Conservation (phyloP, 192 early-diverging fungal genomes). For the Umbelopsis sp. region DNA sequence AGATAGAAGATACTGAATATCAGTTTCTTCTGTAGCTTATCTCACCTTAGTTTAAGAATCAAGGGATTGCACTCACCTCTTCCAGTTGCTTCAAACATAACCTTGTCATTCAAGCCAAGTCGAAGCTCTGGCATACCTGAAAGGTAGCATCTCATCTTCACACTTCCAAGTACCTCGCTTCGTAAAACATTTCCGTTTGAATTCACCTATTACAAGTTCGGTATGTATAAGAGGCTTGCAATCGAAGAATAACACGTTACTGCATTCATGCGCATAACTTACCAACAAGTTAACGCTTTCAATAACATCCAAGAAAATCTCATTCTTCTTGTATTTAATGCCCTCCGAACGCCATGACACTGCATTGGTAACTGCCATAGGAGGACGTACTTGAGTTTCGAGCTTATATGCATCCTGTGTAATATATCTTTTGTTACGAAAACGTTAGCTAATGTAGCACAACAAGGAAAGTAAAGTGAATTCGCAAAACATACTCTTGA, state of each 20-base stretch:
- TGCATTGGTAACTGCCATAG: slow-evolving; percentile 79
- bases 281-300: slow-evolving; percentile 75
- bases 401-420: slow-evolving; percentile 97
- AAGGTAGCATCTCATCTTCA: slow-evolving; percentile 88
- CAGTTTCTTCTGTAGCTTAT: neutral
- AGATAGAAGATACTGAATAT: slow-evolving; percentile 1
- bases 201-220: slow-evolving; percentile 12
- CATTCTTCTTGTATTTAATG: slow-evolving; percentile 75
- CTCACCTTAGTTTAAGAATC: neutral
- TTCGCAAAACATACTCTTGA: slow-evolving; percentile 56
- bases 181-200: slow-evolving; percentile 60
- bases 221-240: neutral
- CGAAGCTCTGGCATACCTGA: slow-evolving; percentile 86
- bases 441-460: neutral
- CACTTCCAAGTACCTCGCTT: slow-evolving; percentile 77
- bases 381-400: slow-evolving; percentile 87
- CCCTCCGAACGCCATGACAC: slow-evolving; percentile 75
- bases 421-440: slow-evolving; percentile 69
- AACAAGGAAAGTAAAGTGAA: neutral
- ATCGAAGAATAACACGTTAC: too few relatives aligned
- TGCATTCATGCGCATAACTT: neutral
- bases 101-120: slow-evolving; percentile 87
- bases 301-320: slow-evolving; percentile 76
- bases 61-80: slow-evolving; percentile 51
- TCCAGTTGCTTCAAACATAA: slow-evolving; percentile 92